Base-by-base conservation (phyloP, 768 basidiomycete species). In the Agaricus bisporus region DNA sequence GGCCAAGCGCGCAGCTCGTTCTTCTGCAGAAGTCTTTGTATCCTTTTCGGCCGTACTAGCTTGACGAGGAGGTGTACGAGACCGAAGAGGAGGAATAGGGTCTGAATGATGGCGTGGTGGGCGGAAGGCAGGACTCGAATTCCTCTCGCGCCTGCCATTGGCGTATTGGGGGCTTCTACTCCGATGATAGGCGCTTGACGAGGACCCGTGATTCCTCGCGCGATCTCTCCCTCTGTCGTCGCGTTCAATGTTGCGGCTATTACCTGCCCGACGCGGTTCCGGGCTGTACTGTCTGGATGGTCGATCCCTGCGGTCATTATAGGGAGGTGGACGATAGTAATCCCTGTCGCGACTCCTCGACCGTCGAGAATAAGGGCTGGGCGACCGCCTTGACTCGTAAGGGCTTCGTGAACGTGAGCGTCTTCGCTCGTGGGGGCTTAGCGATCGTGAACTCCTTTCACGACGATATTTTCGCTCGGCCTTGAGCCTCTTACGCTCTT, bases 1-100 rank as follows among this genome's bases (percentile, higher is more conserved):
- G 0, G 91, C 95, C 26, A 98, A 74, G n/a, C 90, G 85, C 25
- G 89, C 88, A 3, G 85, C 84, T 32, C 94, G 86, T 26, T 85
- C 86, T 1, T 77, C 74, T 7, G 68, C 64, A 48, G 60, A 55
- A 47, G 65, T 60, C 32, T 63, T 48, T 1, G 41, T 28, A 57
- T 53, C 41, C 56, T 54, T n/a, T 51, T 48, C 15, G 55, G 44
- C 22, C 62, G 60, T 49, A 41, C 57, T 36, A 47, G 38, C 44
- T 43, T 56, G 62, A 41, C 68, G 61, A 47, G 67, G 56, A 12
- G 59, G 51, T 5, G 49, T 49, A 2, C 57, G 62, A 42, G 60
- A 46, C 20, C 41, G 39, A 1, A 55, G 64, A 3, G 65, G 63
- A 5, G 77, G 75, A 26, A 76, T 72, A 25, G 72, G 72, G 39